Evolutionary conservation across 169 alveolate genomes (phyloP).

Genomic region (Toxoplasma gondii): DNA sequence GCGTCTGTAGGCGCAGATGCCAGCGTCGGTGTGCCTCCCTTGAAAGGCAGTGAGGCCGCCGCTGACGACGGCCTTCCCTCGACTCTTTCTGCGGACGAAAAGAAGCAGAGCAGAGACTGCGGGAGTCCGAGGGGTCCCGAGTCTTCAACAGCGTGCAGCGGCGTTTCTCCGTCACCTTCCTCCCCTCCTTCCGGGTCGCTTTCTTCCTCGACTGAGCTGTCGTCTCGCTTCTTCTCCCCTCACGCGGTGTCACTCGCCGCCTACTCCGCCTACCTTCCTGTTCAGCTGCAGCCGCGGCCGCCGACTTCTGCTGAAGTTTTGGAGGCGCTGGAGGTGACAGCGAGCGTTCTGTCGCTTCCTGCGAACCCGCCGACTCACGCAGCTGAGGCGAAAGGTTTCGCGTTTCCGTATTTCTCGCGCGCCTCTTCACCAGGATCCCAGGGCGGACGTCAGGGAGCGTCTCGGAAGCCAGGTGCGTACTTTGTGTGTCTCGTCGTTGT

Average conservation of each 20-base stretch:
- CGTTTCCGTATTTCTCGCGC: too few species aligned
- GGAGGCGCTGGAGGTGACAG: background rate
- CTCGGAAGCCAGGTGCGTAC: background rate
- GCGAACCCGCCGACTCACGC: background rate
- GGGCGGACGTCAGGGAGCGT: background rate
- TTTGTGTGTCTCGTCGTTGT: background rate
- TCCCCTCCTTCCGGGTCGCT: background rate
- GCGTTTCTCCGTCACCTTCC: background rate
- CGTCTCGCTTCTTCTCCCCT: slow-evolving; percentile 5
- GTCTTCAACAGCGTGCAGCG: background rate
- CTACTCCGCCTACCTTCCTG: slow-evolving; percentile 18
- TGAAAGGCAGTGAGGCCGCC: too few species aligned
- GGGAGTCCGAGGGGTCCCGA: background rate
- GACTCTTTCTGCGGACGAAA: too few species aligned
- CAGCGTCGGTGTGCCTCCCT: too few species aligned
- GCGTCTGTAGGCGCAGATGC: too few species aligned
- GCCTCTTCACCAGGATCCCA: background rate
- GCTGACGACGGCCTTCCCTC: too few species aligned
- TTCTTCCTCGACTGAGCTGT: background rate
- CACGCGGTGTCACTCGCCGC: background rate
- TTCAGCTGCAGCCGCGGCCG: background rate
- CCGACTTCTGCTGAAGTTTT: background rate
- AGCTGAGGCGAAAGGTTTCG: background rate
- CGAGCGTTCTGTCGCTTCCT: background rate
- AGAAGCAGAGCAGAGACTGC: too few species aligned